Evolutionary conservation across 2,329 filamentous ascomycete species (phyloP).

Genomic region (Apiospora phragmitis): DNA sequence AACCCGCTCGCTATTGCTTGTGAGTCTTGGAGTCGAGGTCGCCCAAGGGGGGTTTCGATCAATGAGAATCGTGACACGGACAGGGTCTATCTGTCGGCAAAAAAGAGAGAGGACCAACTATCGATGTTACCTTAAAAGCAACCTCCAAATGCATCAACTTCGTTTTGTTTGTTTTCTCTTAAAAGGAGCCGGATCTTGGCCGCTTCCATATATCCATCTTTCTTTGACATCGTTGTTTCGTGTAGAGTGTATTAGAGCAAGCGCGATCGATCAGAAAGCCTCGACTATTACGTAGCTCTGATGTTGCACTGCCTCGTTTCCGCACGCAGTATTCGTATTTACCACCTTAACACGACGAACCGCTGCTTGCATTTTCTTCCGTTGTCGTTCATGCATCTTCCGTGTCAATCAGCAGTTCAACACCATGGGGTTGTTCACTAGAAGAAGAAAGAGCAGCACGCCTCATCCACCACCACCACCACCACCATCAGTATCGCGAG

Average conservation of each 20-base stretch:
- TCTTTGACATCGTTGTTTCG: conserved; percentile 1
- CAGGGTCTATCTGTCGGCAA: background rate
- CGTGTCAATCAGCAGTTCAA: background rate
- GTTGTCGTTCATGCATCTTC: background rate
- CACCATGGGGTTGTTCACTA: conserved; percentile 1
- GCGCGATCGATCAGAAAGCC: background rate
- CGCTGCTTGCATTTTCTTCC: background rate
- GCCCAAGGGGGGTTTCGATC: background rate
- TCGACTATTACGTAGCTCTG: background rate
- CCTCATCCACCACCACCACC: background rate
- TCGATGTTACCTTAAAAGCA: background rate
- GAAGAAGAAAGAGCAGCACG: background rate
- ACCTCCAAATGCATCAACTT: background rate
- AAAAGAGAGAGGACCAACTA: background rate
- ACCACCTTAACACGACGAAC: background rate
- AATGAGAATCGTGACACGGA: background rate
- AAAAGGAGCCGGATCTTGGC: background rate
- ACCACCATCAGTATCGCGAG: background rate
- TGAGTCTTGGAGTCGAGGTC: background rate
- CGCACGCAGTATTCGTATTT: background rate
- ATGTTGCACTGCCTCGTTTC: background rate
- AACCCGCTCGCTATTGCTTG: background rate
- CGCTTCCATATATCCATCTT: background rate
- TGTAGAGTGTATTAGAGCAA: background rate
- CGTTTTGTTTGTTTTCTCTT: background rate